Percentiles rank a stretch among this genome's conserved stretches.
phyloP scores from a whole-genome alignment of 345 rosid genomes.

The Lepidium africanum region DNA sequence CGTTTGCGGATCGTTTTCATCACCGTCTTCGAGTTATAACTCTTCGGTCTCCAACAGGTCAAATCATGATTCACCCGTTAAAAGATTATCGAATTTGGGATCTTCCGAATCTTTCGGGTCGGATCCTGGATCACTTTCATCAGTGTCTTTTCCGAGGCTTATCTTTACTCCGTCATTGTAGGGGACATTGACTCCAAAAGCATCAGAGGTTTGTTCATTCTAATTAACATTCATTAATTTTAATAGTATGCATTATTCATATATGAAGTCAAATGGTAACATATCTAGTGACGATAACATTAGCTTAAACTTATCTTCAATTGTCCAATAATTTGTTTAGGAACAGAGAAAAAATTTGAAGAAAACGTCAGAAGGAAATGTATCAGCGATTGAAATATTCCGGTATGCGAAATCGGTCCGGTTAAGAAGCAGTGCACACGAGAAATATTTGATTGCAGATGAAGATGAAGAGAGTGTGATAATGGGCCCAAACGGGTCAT shows the following conservation, averaged over 20 bases:
- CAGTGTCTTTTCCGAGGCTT: conserved; percentile 31
- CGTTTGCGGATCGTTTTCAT: conserved; percentile 36
- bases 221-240: not conserved
- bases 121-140: conserved; percentile 3
- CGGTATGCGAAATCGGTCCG: conserved; percentile 61
- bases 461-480: conserved; percentile 69
- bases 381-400: conserved; percentile 54
- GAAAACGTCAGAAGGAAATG: not conserved
- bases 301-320: too few relatives aligned
- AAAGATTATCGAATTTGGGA: not conserved
- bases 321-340: not conserved
- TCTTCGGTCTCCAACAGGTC: conserved; percentile 31
- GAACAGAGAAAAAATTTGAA: conserved; percentile 10
- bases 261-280: too few relatives aligned
- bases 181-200: conserved; percentile 25
- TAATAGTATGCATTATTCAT: not conserved
- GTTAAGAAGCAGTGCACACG: conserved; percentile 52
- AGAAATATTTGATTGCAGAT: conserved; percentile 60
- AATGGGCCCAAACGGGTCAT: conserved; percentile 58
- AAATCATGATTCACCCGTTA: conserved; percentile 28
- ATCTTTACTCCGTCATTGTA: conserved; percentile 31
- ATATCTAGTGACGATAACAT: too few relatives aligned
- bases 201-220: conserved; percentile 14
- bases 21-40: conserved; percentile 54
- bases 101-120: conserved; percentile 25